Conservation (phyloP, 345 rosid genomes). For the Turnera subulata region DNA sequence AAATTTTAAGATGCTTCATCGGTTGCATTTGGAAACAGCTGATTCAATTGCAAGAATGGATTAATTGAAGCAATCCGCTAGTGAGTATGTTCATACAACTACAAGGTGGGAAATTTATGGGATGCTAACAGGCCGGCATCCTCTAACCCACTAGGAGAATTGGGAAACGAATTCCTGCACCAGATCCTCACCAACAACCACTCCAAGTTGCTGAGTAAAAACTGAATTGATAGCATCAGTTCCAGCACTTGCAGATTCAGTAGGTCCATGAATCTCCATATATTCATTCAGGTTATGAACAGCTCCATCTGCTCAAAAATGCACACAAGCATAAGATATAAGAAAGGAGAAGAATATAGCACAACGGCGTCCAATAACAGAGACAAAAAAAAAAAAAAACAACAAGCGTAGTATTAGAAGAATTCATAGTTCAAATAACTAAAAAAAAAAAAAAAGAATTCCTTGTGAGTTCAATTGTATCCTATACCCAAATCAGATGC, state of each 20-base stretch:
- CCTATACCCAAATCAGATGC: background rate
- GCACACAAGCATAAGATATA: background rate
- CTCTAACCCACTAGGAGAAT: slow-evolving; percentile 21
- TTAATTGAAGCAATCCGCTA: no score
- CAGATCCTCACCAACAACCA: slow-evolving; percentile 48
- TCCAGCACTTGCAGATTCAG: slow-evolving; percentile 30
- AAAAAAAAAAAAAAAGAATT: background rate
- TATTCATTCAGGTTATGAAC: slow-evolving; percentile 72
- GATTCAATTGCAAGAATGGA: no score
- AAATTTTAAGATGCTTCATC: no score
- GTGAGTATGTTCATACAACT: no score
- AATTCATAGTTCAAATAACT: background rate
- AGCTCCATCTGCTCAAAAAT: slow-evolving; percentile 52
- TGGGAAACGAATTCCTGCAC: slow-evolving; percentile 53
- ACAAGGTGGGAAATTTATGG: no score
- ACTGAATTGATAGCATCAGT: slow-evolving; percentile 27
- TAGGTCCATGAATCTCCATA: slow-evolving; percentile 45
- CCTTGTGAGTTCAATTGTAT: background rate
- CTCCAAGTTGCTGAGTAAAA: slow-evolving; percentile 49
- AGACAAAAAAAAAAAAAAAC: background rate
- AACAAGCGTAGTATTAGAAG: background rate
- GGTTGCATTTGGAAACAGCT: no score
- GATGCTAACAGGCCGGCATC: no score
- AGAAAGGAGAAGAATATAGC: no score
- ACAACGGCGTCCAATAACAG: background rate